These are phyloP conservation scores for Lyophyllum decastes DNA, from an alignment of 768 basidiomycete genomes.

Conservation along the genomic window DNA sequence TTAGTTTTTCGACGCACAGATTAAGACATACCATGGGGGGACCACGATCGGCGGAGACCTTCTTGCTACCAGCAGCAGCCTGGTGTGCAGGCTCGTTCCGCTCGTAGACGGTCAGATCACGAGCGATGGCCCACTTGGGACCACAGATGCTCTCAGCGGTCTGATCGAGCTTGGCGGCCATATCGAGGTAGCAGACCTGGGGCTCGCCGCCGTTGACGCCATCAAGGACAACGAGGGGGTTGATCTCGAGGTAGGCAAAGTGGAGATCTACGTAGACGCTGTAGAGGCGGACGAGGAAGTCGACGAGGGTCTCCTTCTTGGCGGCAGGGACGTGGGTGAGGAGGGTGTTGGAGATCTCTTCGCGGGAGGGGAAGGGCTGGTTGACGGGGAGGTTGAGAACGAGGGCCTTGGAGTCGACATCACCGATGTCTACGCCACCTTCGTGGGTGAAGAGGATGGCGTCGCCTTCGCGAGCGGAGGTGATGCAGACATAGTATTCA, in stretches of 20 bases:
- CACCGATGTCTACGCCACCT: conserved; percentile 97
- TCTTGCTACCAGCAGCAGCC: conserved; percentile 39
- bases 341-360: conserved; percentile 72
- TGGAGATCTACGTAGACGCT: conserved; percentile 98
- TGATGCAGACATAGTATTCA: conserved; percentile 99
- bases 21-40: conserved; percentile 82
- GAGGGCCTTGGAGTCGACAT: conserved; percentile 96
- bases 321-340: conserved; percentile 79
- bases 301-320: conserved; percentile 90
- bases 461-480: conserved; percentile 92
- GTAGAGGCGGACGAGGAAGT: conserved; percentile 95
- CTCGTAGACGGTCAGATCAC: conserved; percentile 82
- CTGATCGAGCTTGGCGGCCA: conserved; percentile 99
- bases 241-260: conserved; percentile 99
- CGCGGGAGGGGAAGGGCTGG: conserved; percentile 79
- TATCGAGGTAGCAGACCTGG: conserved; percentile 94
- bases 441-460: conserved; percentile 98
- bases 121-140: conserved; percentile 97
- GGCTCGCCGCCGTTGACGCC: conserved; percentile 65
- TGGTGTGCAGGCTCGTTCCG: conserved; percentile 37
- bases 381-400: conserved; percentile 81
- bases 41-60: conserved; percentile 86
- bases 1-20: not conserved
- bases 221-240: conserved; percentile 95
- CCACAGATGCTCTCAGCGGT: conserved; percentile 98